A percentile compares a stretch with the other conserved stretches of the same genome.
phyloP scores from a whole-genome alignment of 2,329 filamentous ascomycete genomes.

The Mycosphaerella arachidis region DNA sequence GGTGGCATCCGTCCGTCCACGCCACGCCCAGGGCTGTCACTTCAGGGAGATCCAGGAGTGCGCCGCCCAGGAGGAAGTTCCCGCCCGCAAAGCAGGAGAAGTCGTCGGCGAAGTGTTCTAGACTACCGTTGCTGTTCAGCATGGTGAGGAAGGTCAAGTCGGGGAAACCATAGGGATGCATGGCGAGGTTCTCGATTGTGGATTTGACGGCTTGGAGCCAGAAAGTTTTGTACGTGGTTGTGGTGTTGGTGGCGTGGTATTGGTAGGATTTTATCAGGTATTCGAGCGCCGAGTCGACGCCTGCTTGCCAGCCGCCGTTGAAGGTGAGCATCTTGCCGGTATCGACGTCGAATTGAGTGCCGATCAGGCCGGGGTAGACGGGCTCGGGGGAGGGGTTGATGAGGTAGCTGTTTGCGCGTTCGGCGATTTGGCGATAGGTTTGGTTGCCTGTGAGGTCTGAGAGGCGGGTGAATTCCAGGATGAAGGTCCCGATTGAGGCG shows the following conservation, averaged over 20 bases:
- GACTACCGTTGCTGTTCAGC: slow-evolving; percentile 8
- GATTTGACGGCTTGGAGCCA: slow-evolving; percentile 30
- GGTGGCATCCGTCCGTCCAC: slow-evolving; percentile 30
- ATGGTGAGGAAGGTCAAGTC: slow-evolving; percentile 27
- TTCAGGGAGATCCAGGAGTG: slow-evolving; percentile 22
- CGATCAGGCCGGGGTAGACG: slow-evolving; percentile 29
- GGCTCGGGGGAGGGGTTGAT: slow-evolving; percentile 9
- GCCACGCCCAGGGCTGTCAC: slow-evolving; percentile 28
- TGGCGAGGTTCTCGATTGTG: slow-evolving; percentile 29
- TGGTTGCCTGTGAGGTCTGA: slow-evolving; percentile 26
- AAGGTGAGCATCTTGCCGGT: slow-evolving; percentile 26
- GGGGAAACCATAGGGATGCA: slow-evolving; percentile 26
- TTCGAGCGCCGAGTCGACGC: slow-evolving; percentile 33
- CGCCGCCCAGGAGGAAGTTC: slow-evolving; percentile 31
- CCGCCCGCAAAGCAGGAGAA: slow-evolving; percentile 34
- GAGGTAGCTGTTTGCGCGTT: slow-evolving; percentile 12
- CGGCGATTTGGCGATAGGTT: slow-evolving; percentile 11
- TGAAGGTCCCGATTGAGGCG: slow-evolving; percentile 19
- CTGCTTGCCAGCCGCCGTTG: slow-evolving; percentile 31
- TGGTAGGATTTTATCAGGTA: slow-evolving; percentile 34
- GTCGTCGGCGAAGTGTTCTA: slow-evolving; percentile 20
- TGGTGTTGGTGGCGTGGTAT: slow-evolving; percentile 25
- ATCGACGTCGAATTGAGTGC: slow-evolving; percentile 23
- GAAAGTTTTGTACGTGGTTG: slow-evolving; percentile 24
- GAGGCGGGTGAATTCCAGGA: slow-evolving; percentile 24